Evolutionary conservation across 768 basidiomycete genomes (phyloP).

Genomic region (Candolleomyces efflorescens): DNA sequence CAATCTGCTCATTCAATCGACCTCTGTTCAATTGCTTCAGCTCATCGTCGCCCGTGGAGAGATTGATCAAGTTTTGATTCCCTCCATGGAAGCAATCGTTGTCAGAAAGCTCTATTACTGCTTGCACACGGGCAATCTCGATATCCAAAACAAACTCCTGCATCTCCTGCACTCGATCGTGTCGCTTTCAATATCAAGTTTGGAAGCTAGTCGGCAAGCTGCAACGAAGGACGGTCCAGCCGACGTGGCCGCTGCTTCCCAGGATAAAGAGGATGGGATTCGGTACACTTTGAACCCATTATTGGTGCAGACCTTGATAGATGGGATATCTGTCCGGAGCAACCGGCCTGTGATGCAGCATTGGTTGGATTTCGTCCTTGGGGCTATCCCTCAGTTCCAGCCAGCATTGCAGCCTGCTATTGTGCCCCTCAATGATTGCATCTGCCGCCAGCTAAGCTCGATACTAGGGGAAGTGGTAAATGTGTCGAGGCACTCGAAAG

Average conservation of each 20-base stretch:
- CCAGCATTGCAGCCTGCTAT: constrained; percentile 63
- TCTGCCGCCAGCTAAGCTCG: constrained; percentile 64
- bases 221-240: constrained; percentile 9
- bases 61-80: constrained; percentile 52
- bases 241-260: constrained; percentile 4
- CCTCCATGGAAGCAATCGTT: constrained; percentile 65
- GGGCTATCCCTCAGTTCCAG: constrained; percentile 85
- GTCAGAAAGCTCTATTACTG: constrained; percentile 72
- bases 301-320: constrained; percentile 71
- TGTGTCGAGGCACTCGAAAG: constrained; percentile 32
- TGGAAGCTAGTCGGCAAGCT: constrained; percentile 24
- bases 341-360: constrained; percentile 87
- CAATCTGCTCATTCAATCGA: constrained; percentile 67
- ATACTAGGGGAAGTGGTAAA: constrained; percentile 52
- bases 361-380: constrained; percentile 95
- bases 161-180: constrained; percentile 87
- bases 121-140: constrained; percentile 65
- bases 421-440: constrained; percentile 71
- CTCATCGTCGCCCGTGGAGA: constrained; percentile 80
- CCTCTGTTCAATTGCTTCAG: constrained; percentile 79
- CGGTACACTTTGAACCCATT: constrained; percentile 64
- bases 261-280: constrained; percentile 24
- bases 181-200: constrained; percentile 49
- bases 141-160: constrained; percentile 90
- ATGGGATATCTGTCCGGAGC: constrained; percentile 64